A percentile compares a stretch with the other conserved stretches of the same genome.
phyloP scores from a whole-genome alignment of 2,329 filamentous ascomycete genomes.

The Neoscytalidium dimidiatum region DNA sequence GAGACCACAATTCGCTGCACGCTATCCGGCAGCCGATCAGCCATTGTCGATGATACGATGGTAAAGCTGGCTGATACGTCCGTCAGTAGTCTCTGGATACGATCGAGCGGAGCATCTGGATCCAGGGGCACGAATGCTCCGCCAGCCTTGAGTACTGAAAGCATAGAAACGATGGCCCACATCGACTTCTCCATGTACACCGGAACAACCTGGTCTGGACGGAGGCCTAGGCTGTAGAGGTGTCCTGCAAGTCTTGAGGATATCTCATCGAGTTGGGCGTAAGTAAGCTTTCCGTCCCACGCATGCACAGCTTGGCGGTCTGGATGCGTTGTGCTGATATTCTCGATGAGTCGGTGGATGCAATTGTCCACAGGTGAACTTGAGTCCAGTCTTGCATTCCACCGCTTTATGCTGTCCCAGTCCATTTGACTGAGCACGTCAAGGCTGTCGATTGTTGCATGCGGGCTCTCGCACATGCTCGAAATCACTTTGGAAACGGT shows the following conservation, averaged over 20 bases:
- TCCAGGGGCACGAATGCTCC: background rate
- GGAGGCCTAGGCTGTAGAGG: slow-evolving; percentile 33
- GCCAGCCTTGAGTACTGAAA: slow-evolving; percentile 24
- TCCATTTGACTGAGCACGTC: slow-evolving; percentile 41
- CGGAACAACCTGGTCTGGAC: slow-evolving; percentile 24
- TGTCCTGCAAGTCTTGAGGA: slow-evolving; percentile 23
- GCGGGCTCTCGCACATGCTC: slow-evolving; percentile 32
- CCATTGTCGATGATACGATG: slow-evolving; percentile 21
- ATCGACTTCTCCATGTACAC: slow-evolving; percentile 27
- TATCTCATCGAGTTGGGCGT: slow-evolving; percentile 11
- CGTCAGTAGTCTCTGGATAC: background rate
- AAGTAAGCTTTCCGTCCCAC: slow-evolving; percentile 18
- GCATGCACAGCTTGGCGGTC: slow-evolving; percentile 34
- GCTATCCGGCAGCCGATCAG: slow-evolving; percentile 30
- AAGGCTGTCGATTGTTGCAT: slow-evolving; percentile 33
- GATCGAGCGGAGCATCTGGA: background rate
- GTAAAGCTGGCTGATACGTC: background rate
- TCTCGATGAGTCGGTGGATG: slow-evolving; percentile 50
- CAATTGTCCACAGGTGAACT: slow-evolving; percentile 41
- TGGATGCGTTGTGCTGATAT: slow-evolving; percentile 37
- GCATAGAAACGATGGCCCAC: slow-evolving; percentile 21
- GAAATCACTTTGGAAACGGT: background rate
- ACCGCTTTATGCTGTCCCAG: slow-evolving; percentile 48
- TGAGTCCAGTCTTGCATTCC: slow-evolving; percentile 49
- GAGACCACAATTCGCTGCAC: slow-evolving; percentile 23